Percentiles rank a stretch among this genome's conserved stretches.
These are phyloP conservation scores for Trichophyton mentagrophytes DNA, from an alignment of 2,329 filamentous ascomycete species.

Conservation along the genomic window DNA sequence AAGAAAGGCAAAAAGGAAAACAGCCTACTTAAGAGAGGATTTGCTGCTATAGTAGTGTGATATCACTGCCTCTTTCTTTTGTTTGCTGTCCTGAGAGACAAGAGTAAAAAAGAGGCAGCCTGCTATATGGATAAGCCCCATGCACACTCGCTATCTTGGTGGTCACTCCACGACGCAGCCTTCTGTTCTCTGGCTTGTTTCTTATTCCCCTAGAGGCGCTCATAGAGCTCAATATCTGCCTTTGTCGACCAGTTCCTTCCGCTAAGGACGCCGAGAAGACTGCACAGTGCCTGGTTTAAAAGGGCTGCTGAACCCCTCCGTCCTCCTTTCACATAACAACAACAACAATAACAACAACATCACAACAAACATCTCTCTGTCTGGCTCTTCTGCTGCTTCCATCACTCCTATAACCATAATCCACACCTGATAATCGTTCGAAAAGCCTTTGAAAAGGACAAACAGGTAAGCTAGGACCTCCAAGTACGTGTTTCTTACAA, in stretches of 20 bases:
- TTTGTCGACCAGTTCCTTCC: background rate
- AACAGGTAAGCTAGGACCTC: background rate
- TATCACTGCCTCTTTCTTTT: background rate
- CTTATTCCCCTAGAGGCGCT: background rate
- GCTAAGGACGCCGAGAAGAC: background rate
- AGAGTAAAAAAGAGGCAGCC: background rate
- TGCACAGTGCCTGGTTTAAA: background rate
- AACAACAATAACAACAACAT: background rate
- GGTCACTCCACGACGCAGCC: background rate
- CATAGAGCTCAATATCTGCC: background rate
- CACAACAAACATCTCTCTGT: background rate
- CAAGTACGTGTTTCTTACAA: background rate
- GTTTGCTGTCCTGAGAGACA: background rate
- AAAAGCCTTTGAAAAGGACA: background rate
- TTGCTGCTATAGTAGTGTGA: background rate
- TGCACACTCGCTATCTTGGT: background rate
- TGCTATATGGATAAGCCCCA: conserved; percentile 1
- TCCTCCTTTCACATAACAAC: background rate
- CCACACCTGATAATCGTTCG: background rate
- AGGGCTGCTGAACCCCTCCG: background rate
- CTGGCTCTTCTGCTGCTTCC: background rate
- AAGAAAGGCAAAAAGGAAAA: background rate
- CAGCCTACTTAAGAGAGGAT: background rate
- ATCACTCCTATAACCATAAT: background rate
- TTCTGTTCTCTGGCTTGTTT: background rate